Base-by-base conservation (phyloP, 2,329 filamentous ascomycete species). In the Stagonosporopsis cucurbitacearum region DNA sequence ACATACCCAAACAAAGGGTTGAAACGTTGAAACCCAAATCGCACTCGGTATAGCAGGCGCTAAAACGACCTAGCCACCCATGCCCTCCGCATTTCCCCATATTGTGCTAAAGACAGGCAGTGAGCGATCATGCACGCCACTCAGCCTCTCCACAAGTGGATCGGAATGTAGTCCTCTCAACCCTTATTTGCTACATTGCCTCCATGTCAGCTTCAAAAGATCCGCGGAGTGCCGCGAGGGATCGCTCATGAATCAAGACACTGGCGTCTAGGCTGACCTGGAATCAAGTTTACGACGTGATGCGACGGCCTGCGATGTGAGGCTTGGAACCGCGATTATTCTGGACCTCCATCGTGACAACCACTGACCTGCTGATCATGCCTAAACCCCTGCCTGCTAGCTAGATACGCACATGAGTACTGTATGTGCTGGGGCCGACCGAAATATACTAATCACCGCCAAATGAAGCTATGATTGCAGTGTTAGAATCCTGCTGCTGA, bases 1-100 rank as follows among this genome's bases (percentile, higher is more conserved):
- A 37, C 23, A 32, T 3, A 11, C 13, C 8, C 12, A 19, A 25
- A 12, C 15, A 13, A 12, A 17, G 2, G 11, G 4, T 20, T n/a
- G n/a, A n/a, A n/a, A n/a, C n/a, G n/a, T 15, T 54, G 30, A 5
- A 25, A 32, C 19, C 25, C 26, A 13, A 44, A 9, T 47, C 19
- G 20, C 32, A 49, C 32, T 39, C 17, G 44, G 32, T 39, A 25
- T 20, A 23, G 25, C 37, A 47, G 30, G 23, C 25, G 37, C 45
- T 40, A 45, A 5, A 6, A 30, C 28, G 15, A 35, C 20, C 26
- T 35, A 36, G 36, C 41, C 36, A 50, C 46, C n/a, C n/a, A n/a
- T n/a, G n/a, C n/a, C n/a, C n/a, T 44, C 41, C 47, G 47, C 47
- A 23, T 50, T 50, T 45, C 41, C 41, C 45, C 52, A 55, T 26